Percentiles rank a stretch among this genome's conserved stretches.
Evolutionary conservation across 202 grass and related monocot genomes (phyloP).

Genomic region (Brachypodium distachyon): DNA sequence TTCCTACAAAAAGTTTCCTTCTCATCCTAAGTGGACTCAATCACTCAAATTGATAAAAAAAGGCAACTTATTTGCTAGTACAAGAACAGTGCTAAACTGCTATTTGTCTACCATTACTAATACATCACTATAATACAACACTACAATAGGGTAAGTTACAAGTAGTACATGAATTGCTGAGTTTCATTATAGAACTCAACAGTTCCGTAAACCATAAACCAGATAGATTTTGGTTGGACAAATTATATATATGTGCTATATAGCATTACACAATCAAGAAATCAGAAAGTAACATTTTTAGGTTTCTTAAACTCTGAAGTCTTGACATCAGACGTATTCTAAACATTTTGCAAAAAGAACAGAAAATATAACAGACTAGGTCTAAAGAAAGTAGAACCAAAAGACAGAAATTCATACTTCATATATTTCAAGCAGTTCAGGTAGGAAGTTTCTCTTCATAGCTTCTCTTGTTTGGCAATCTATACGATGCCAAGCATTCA

Average conservation of each 20-base stretch:
- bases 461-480: constrained; percentile 61
- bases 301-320: not conserved
- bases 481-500: constrained; percentile 69
- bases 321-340: not conserved
- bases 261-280: not conserved
- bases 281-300: not conserved
- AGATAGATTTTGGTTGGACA: not conserved
- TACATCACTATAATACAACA: not conserved
- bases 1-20: not conserved
- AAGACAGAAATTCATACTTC: not conserved
- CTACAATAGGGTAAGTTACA: not conserved
- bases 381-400: not conserved
- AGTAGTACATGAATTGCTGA: not conserved
- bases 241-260: not conserved
- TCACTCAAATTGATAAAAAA: not conserved
- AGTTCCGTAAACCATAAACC: not conserved
- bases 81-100: not conserved
- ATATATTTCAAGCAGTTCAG: constrained; percentile 50
- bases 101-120: not conserved
- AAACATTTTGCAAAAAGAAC: not conserved
- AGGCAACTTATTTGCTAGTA: not conserved
- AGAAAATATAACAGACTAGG: not conserved
- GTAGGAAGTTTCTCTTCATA: constrained; percentile 59
- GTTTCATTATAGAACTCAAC: not conserved
- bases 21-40: not conserved